These are phyloP conservation scores for Chlamydomonas urium DNA, from an alignment of 139 green algal species.

Conservation along the genomic window DNA sequence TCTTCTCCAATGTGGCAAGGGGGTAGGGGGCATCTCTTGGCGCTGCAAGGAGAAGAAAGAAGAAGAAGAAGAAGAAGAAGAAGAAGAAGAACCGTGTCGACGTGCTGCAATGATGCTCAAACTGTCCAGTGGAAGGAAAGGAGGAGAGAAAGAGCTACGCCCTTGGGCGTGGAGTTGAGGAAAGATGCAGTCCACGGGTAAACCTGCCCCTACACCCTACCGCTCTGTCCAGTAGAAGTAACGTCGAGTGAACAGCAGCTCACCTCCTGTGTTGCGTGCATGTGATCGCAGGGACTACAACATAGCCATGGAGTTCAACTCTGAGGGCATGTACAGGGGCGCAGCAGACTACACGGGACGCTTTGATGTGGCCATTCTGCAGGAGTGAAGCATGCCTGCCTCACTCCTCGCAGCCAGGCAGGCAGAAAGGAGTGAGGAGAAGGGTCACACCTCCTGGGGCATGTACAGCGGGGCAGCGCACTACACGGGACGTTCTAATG, in stretches of 20 bases:
- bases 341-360: neutral
- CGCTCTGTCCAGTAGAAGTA: neutral
- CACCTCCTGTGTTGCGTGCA: neutral
- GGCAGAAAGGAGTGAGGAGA: neutral
- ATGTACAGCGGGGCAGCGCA: neutral
- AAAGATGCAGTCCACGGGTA: neutral
- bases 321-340: constrained; percentile 15
- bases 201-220: neutral
- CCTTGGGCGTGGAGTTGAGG: neutral
- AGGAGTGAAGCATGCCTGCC: neutral
- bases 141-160: neutral
- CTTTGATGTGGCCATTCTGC: constrained; percentile 8
- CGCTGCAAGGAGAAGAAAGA: no score
- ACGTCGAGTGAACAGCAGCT: neutral
- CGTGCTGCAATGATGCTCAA: no score
- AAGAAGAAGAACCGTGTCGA: no score
- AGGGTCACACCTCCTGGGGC: neutral
- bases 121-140: no score
- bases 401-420: neutral
- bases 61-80: no score
- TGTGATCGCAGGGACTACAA: constrained; percentile 8
- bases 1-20: neutral
- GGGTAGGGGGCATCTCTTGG: neutral
- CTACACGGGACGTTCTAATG: neutral
- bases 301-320: constrained; percentile 29